Conservation (phyloP, 345 rosid species). For the Hypericum perforatum region DNA sequence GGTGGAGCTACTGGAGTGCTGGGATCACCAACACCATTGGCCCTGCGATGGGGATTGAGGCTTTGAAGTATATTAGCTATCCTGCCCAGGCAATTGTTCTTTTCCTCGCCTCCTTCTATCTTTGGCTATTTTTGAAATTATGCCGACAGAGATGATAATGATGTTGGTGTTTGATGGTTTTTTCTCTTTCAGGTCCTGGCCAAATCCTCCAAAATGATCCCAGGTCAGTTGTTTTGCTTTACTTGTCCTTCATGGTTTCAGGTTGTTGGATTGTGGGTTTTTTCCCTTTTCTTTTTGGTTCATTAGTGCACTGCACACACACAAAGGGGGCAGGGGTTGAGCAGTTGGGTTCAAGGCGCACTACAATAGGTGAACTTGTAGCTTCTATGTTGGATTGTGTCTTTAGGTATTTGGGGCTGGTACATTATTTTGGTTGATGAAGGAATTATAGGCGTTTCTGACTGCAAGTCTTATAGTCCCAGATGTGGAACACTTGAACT, state of each 20-base stretch:
- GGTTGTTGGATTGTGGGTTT: not conserved
- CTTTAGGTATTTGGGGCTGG: no score
- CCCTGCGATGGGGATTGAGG: constrained; percentile 97
- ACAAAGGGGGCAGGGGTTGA: no score
- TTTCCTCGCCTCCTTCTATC: not conserved
- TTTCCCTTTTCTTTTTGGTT: no score
- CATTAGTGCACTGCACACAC: no score
- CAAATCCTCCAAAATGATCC: constrained; percentile 96
- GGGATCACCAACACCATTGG: constrained; percentile 96
- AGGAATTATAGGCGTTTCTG: no score
- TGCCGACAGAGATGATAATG: not conserved
- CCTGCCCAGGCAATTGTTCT: constrained; percentile 75
- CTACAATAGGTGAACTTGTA: no score
- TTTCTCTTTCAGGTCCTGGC: constrained; percentile 61
- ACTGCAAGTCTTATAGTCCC: no score
- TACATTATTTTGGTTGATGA: no score
- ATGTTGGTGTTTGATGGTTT: constrained; percentile 2
- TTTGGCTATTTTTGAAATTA: not conserved
- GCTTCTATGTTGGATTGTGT: no score
- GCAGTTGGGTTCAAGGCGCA: no score
- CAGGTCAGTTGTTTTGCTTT: constrained; percentile 35
- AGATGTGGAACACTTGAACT: no score
- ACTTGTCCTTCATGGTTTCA: not conserved
- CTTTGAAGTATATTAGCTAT: constrained; percentile 88
- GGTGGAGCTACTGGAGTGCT: constrained; percentile 96